Conservation (phyloP, 2,329 filamentous ascomycete genomes). For the Fusarium kyushuense region DNA sequence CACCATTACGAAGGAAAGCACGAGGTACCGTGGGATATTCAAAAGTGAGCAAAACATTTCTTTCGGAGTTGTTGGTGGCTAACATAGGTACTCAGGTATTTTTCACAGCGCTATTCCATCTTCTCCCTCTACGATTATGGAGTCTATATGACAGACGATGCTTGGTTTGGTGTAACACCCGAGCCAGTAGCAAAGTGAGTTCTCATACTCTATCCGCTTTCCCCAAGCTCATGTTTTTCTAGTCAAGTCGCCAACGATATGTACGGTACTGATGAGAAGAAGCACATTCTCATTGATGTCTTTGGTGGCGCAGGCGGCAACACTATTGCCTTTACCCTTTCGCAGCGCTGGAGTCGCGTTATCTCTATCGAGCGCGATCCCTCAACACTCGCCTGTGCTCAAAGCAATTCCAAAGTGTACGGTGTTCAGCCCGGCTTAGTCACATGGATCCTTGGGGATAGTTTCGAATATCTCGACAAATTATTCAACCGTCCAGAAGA, state of each 20-base stretch:
- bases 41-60: slow-evolving; percentile 73
- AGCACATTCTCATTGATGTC: slow-evolving; percentile 81
- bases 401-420: slow-evolving; percentile 90
- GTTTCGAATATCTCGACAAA: slow-evolving; percentile 77
- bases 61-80: background rate
- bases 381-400: slow-evolving; percentile 85
- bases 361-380: slow-evolving; percentile 90
- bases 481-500: slow-evolving; percentile 53
- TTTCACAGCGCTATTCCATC: slow-evolving; percentile 86
- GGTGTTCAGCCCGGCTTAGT: slow-evolving; percentile 79
- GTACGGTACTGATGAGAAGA: slow-evolving; percentile 64
- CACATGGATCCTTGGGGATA: slow-evolving; percentile 88
- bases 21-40: slow-evolving; percentile 84
- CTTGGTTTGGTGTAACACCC: slow-evolving; percentile 97
- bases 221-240: slow-evolving; percentile 6
- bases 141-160: slow-evolving; percentile 89
- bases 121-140: slow-evolving; percentile 90
- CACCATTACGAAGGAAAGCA: slow-evolving; percentile 78
- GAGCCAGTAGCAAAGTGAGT: slow-evolving; percentile 87
- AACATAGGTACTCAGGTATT: slow-evolving; percentile 77
- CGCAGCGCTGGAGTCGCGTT: slow-evolving; percentile 81
- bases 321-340: slow-evolving; percentile 90
- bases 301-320: slow-evolving; percentile 96
- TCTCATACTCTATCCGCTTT: slow-evolving; percentile 1
- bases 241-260: slow-evolving; percentile 83